Base-by-base conservation (phyloP, 495 filamentous ascomycete species). In the Penicillium paxilli region DNA sequence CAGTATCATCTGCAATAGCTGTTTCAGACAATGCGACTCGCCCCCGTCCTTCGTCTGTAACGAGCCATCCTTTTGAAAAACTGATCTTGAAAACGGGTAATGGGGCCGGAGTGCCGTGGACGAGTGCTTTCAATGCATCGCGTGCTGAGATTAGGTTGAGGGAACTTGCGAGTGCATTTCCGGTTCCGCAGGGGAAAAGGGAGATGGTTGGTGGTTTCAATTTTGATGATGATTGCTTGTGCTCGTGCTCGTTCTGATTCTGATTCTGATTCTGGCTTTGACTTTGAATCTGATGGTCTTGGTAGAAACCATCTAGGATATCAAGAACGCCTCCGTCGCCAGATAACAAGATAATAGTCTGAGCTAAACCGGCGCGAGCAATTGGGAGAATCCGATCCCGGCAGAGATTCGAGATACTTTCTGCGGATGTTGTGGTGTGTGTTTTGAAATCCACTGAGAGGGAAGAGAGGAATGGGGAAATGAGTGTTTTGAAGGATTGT, bases 301-400 rank as follows among this genome's bases (percentile, higher is more conserved):
- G 11, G 46, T 80, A 72, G 14, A 89, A 73, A 1, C 69, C 70
- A 63, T 96, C 96, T 51, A 96, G 64, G 0, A 90, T 69, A 55
- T 98, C 92, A 6, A 88, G 74, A 0, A 95, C 59, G 1, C 89
- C 92, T 3, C 92, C 93, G 67, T 98, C 93, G 2, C 93, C 93
- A 25, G 87, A 32, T 32, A 32, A 12, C 30, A 14, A 32, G 30
- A 32, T 32, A 14, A 32, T 32, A 32, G 30, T 12, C 10, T 55
- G 68, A 0, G 86, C 80, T 32, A 94, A 78, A n/a, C n/a, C n/a
- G n/a, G n/a, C n/a, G n/a, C n/a, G n/a, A n/a, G n/a, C n/a, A n/a
- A n/a, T n/a, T n/a, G n/a, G n/a, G n/a, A n/a, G n/a, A n/a, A n/a
- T n/a, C n/a, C n/a, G n/a, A n/a, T n/a, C n/a, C n/a, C n/a, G n/a